These are phyloP conservation scores for Eleusine coracana DNA, from an alignment of 176 grass and related monocot genomes.

Conservation along the genomic window DNA sequence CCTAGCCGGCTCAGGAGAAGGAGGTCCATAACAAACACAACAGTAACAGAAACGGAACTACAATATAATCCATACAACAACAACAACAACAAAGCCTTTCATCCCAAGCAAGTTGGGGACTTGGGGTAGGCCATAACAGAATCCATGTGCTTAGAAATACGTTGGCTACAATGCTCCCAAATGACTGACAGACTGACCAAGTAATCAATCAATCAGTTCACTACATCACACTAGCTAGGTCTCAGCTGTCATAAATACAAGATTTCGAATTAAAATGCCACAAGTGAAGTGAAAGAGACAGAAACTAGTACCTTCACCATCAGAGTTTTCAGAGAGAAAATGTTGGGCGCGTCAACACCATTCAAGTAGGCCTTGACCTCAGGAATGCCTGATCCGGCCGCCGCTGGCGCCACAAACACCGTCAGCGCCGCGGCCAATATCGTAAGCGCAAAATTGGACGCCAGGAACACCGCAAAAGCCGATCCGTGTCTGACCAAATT, in stretches of 20 bases:
- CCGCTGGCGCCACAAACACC: slow-evolving; percentile 78
- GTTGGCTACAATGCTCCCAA: neutral
- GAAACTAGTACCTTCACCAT: slow-evolving; percentile 66
- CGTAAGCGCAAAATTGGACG: slow-evolving; percentile 67
- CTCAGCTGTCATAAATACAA: neutral
- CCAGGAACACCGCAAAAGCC: slow-evolving; percentile 75
- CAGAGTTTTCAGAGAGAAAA: slow-evolving; percentile 84
- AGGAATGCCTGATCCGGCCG: slow-evolving; percentile 86
- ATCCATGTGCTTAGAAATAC: slow-evolving; percentile 1
- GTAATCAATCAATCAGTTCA: slow-evolving; percentile 16
- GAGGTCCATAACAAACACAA: no score
- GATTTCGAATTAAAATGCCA: neutral
- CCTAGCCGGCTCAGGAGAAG: no score
- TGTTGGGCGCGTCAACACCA: slow-evolving; percentile 81
- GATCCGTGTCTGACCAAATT: slow-evolving; percentile 44
- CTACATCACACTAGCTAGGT: slow-evolving; percentile 8
- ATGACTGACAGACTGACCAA: neutral
- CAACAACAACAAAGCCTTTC: no score
- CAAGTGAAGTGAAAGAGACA: slow-evolving; percentile 7
- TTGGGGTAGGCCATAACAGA: neutral
- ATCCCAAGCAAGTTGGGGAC: no score
- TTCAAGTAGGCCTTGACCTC: slow-evolving; percentile 94
- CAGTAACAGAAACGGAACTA: neutral
- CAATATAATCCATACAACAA: neutral
- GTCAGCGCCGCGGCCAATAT: slow-evolving; percentile 80